A percentile compares a stretch with the other conserved stretches of the same genome.
Conservation (phyloP, 2,329 filamentous ascomycete species). For the Elsinoe fawcettii region DNA sequence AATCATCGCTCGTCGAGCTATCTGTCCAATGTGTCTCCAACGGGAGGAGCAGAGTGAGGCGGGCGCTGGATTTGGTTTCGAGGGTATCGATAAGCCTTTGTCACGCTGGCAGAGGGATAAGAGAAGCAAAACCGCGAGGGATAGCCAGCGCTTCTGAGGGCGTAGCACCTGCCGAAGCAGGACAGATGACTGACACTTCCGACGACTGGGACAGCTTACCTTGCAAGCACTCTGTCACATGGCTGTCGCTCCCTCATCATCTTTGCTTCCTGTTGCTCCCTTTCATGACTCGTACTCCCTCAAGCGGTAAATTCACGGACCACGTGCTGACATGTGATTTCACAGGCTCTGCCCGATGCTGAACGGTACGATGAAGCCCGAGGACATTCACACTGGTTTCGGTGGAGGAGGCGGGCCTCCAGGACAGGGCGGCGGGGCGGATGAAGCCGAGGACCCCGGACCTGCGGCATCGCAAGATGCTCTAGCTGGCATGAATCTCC, state of each 20-base stretch:
- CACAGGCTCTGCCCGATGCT: constrained; percentile 72
- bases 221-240: no score
- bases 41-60: neutral
- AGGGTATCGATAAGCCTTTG: neutral
- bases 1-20: neutral
- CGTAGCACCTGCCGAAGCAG: no score
- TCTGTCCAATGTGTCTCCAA: neutral
- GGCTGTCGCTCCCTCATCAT: constrained; percentile 15
- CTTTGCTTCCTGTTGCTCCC: constrained; percentile 13
- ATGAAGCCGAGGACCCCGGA: constrained; percentile 3
- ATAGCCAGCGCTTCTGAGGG: neutral
- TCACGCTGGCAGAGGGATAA: neutral
- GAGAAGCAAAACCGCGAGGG: neutral
- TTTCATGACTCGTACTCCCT: constrained; percentile 15
- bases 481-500: constrained; percentile 9
- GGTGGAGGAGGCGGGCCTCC: constrained; percentile 16
- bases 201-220: no score
- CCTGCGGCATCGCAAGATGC: neutral
- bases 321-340: constrained; percentile 12
- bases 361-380: constrained; percentile 56
- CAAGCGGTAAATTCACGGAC: neutral
- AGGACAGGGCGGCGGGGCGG: constrained; percentile 12
- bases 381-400: constrained; percentile 24
- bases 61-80: constrained; percentile 3
- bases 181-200: no score